Evolutionary conservation across 805 yeast species (phyloP), one percentile per base, ranked within the genome.

Genomic region (Metschnikowia aberdeeniae): DNA sequence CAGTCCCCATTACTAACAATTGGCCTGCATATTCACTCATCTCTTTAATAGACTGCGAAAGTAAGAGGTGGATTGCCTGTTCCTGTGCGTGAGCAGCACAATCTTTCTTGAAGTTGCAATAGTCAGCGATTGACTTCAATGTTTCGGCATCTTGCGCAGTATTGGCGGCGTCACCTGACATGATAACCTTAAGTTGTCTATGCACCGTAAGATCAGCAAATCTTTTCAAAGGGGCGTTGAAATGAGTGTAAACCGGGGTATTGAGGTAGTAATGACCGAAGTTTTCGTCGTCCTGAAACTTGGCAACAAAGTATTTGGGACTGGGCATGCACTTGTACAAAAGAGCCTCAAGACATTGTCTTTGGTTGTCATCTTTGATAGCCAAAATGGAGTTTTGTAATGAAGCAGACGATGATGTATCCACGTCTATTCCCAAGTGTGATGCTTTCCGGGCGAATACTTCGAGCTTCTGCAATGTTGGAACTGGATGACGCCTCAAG

Each of bases 51-150:
- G 89, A 84, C 62, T 89, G 95, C 46, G 92, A 86, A 38, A 90
- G 71, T 44, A 85, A 71, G 52, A 93, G 73, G 62, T 93, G 99
- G 44, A 90, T 81, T 11, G 96, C 92, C 66, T 93, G 99, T 55
- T 88, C 95, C 66, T 92, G 98, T 1, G 97, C 97, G 50, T 80
- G 80, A 51, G 81, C 82, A 2, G 98, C 93, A 63, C 97, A 90
- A 59, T 92, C 98, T 61, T 89, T 88, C 66, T 90, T 89, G 75
- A 92, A 93, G 57, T 89, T 89, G 67, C 97, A 92, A 63, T 89
- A 90, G 58, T 92, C 97, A 9, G 96, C 84, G 28, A 87, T 78
- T 57, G 87, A 84, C 58, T 86, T 84, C 56, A 90, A 70, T 0
- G 89, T 72, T 32, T 86, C 92, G 43, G 80, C 60, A 48, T 82